Evolutionary conservation across 2,329 filamentous ascomycete genomes (phyloP).

Genomic region (Rhynchosporium graminicola): DNA sequence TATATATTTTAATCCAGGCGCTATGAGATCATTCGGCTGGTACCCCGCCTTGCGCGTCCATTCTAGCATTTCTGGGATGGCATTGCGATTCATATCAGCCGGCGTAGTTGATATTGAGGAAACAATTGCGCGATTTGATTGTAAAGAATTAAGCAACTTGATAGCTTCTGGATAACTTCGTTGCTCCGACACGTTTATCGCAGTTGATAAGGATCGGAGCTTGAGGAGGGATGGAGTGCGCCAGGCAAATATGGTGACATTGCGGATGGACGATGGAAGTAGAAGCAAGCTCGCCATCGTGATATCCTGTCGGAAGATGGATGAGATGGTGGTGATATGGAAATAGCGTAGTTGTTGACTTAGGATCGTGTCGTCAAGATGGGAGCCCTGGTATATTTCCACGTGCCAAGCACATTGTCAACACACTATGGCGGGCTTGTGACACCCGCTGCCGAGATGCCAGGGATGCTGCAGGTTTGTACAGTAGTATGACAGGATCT

Average conservation of each 20-base stretch:
- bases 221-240: neutral
- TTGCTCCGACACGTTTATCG: neutral
- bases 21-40: constrained; percentile 28
- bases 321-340: neutral
- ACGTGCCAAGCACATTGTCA: constrained; percentile 11
- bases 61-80: constrained; percentile 41
- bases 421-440: neutral
- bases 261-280: constrained; percentile 17
- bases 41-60: constrained; percentile 39
- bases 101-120: constrained; percentile 22
- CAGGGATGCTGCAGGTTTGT: neutral
- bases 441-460: constrained; percentile 8
- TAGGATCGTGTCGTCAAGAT: neutral
- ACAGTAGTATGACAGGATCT: too few species aligned
- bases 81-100: constrained; percentile 32
- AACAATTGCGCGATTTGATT: constrained; percentile 35
- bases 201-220: constrained; percentile 14
- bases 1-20: constrained; percentile 37
- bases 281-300: constrained; percentile 19
- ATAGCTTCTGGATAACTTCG: constrained; percentile 32
- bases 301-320: constrained; percentile 1
- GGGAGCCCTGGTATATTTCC: neutral
- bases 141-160: constrained; percentile 31
- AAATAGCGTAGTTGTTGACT: neutral
- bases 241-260: constrained; percentile 6